A percentile compares a stretch with the other conserved stretches of the same genome.
phyloP scores from a whole-genome alignment of 2,329 filamentous ascomycete genomes.

The Akanthomyces dipterigenus region DNA sequence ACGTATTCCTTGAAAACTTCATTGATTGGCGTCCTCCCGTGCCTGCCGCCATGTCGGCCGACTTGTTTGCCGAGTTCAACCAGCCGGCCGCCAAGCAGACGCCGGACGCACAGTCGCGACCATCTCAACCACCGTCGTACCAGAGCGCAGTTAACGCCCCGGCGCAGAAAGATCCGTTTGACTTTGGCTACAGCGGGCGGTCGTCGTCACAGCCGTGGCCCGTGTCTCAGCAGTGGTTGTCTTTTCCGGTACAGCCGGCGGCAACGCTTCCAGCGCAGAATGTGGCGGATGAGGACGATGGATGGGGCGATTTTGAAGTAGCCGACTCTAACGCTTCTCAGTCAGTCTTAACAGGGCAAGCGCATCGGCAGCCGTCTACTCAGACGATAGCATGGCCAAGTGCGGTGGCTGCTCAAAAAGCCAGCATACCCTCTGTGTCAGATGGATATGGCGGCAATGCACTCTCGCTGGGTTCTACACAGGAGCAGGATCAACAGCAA shows the following conservation, averaged over 20 bases:
- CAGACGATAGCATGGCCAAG: constrained; percentile 2
- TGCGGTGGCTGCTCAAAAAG: background rate
- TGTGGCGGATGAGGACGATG: constrained; percentile 48
- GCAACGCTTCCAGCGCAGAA: constrained; percentile 10
- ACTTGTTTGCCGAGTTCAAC: constrained; percentile 13
- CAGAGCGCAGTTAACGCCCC: constrained; percentile 13
- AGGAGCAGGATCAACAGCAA: background rate
- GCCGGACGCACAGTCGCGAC: constrained; percentile 16
- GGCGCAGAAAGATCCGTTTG: constrained; percentile 21
- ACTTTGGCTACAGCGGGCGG: constrained; percentile 17
- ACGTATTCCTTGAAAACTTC: too few relatives aligned
- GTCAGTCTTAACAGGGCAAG: background rate
- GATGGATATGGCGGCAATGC: background rate
- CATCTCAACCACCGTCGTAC: constrained; percentile 14
- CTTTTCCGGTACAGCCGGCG: constrained; percentile 18
- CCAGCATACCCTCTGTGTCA: background rate
- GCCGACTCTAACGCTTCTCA: constrained; percentile 30
- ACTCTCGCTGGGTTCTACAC: background rate
- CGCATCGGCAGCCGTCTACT: background rate
- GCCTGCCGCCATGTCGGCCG: constrained; percentile 8
- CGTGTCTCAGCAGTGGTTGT: constrained; percentile 25
- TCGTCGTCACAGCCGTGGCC: constrained; percentile 14
- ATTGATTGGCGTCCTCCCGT: too few relatives aligned
- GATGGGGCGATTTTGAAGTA: constrained; percentile 62
- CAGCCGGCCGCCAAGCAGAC: background rate